These are phyloP conservation scores for Boletus rubroflammeus DNA, from an alignment of 768 basidiomycete genomes.

Conservation along the genomic window DNA sequence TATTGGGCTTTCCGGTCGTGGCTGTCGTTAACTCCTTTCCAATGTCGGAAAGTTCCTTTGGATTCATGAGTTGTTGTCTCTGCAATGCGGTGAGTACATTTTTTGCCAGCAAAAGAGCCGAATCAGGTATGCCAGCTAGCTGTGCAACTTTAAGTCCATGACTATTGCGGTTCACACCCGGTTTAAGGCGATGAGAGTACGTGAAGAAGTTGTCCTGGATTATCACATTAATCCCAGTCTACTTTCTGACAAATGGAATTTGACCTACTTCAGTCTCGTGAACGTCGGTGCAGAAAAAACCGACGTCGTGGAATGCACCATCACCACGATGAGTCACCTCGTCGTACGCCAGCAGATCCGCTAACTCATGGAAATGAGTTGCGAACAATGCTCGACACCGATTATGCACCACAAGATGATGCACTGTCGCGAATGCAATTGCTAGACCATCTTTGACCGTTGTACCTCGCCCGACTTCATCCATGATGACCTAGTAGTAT, in stretches of 20 bases:
- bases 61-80: conserved; percentile 21
- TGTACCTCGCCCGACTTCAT: conserved; percentile 97
- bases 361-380: conserved; percentile 96
- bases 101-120: conserved; percentile 59
- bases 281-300: conserved; percentile 88
- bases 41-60: conserved; percentile 31
- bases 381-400: conserved; percentile 87
- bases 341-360: conserved; percentile 72
- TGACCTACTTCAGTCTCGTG: conserved; percentile 67
- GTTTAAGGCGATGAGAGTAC: conserved; percentile 76
- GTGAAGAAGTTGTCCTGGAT: conserved; percentile 70
- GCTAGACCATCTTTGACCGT: conserved; percentile 90
- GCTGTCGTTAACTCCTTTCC: conserved; percentile 27
- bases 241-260: background rate
- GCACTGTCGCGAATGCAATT: conserved; percentile 87
- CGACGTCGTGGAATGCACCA: conserved; percentile 56
- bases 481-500: conserved; percentile 85
- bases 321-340: conserved; percentile 37
- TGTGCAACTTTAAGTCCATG: conserved; percentile 90
- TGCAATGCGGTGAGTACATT: conserved; percentile 45
- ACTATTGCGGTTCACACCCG: conserved; percentile 86
- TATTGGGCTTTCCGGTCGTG: background rate
- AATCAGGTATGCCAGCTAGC: conserved; percentile 75
- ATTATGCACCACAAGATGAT: conserved; percentile 72
- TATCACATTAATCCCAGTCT: background rate